These are phyloP conservation scores for Funneliformis geosporum DNA, from an alignment of 192 early-diverging fungal genomes.

Conservation along the genomic window DNA sequence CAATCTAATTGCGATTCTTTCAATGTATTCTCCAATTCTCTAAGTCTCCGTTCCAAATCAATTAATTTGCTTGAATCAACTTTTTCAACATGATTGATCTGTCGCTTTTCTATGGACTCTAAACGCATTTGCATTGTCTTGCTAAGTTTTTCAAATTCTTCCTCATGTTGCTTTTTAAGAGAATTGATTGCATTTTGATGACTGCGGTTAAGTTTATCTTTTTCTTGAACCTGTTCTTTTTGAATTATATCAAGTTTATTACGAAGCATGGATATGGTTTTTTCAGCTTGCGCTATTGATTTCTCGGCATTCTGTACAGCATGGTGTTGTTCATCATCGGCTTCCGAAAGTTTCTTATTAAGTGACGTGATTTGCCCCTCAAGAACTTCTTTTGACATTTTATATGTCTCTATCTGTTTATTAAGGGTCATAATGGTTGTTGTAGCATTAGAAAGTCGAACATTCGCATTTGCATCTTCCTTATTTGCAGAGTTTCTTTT, in stretches of 20 bases:
- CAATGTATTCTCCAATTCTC: not conserved
- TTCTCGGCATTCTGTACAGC: not conserved
- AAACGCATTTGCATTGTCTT: not conserved
- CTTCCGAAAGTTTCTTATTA: not conserved
- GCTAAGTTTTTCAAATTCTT: not conserved
- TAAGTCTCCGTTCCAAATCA: not conserved
- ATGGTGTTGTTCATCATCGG: not conserved
- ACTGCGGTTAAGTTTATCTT: not conserved
- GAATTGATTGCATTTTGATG: not conserved
- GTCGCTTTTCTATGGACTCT: not conserved
- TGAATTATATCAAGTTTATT: not conserved
- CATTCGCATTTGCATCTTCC: not conserved
- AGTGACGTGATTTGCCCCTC: not conserved
- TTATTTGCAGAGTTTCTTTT: not conserved
- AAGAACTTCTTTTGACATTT: not conserved
- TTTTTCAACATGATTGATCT: not conserved
- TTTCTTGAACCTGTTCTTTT: conserved; percentile 6
- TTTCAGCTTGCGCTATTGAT: not conserved
- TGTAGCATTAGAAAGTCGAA: not conserved
- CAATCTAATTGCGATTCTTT: conserved; percentile 3
- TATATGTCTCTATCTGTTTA: conserved; percentile 8
- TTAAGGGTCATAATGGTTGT: conserved; percentile 1
- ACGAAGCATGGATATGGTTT: not conserved
- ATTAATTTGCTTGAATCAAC: not conserved
- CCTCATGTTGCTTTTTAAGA: not conserved